A percentile compares a stretch with the other conserved stretches of the same genome.
These are phyloP conservation scores for Ascochyta koolunga DNA, from an alignment of 2,329 filamentous ascomycete genomes.

Conservation along the genomic window DNA sequence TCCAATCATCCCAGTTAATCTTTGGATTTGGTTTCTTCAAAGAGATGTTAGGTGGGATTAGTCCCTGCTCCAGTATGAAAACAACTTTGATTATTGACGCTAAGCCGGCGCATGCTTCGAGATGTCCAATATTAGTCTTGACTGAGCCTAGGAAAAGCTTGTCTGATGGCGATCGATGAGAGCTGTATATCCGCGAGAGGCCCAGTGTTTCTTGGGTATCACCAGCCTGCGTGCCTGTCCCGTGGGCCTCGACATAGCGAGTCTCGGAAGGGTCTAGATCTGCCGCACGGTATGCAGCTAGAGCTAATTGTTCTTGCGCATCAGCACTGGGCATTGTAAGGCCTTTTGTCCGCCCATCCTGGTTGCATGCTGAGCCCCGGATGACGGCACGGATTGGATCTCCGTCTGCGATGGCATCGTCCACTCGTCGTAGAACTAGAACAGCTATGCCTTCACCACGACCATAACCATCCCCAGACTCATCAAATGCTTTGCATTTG, in stretches of 20 bases:
- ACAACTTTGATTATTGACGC: constrained; percentile 49
- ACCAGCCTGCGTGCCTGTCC: no score
- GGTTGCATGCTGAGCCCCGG: constrained; percentile 30
- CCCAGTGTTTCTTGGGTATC: constrained; percentile 26
- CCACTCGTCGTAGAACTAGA: constrained; percentile 37
- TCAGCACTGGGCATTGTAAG: constrained; percentile 48
- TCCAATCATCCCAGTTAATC: constrained; percentile 20
- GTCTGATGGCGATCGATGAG: constrained; percentile 14
- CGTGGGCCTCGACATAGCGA: no score
- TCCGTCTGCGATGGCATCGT: constrained; percentile 26
- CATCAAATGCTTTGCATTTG: constrained; percentile 47
- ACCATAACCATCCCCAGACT: constrained; percentile 66
- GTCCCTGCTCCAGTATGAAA: constrained; percentile 48
- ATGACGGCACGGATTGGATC: constrained; percentile 40
- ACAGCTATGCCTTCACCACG: constrained; percentile 63
- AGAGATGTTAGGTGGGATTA: constrained; percentile 37
- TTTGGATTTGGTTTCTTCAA: constrained; percentile 21
- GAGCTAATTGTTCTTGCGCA: constrained; percentile 46
- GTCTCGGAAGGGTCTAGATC: constrained; percentile 2
- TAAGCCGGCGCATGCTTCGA: constrained; percentile 48
- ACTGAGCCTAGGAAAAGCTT: constrained; percentile 25
- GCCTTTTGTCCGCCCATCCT: constrained; percentile 24
- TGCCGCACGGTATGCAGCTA: constrained; percentile 44
- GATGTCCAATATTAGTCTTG: constrained; percentile 52
- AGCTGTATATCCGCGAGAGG: constrained; percentile 35